A percentile compares a stretch with the other conserved stretches of the same genome.
Conservation (phyloP, 1,284 basidiomycete genomes). For the Lignosus rhinocerotis region DNA sequence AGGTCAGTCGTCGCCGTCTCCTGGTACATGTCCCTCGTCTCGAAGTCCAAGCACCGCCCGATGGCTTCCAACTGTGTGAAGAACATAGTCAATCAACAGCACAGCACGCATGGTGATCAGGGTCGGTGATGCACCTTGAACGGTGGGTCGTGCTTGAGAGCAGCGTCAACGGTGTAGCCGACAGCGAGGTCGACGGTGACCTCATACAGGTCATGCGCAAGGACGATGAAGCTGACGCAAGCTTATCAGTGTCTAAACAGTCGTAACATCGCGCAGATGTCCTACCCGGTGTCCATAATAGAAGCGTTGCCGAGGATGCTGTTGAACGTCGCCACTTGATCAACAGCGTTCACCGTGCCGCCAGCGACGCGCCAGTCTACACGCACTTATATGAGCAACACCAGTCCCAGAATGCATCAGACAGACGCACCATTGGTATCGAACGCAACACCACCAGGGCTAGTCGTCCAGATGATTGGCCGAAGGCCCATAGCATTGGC, state of each 20-base stretch:
- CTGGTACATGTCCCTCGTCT: slow-evolving; percentile 56
- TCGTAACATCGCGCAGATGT: not conserved
- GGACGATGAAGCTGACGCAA: slow-evolving; percentile 77
- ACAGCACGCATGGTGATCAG: not conserved
- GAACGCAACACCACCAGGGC: slow-evolving; percentile 56
- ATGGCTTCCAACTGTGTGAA: slow-evolving; percentile 58
- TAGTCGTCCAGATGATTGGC: slow-evolving; percentile 80
- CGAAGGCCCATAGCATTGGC: slow-evolving; percentile 78
- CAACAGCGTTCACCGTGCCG: slow-evolving; percentile 60
- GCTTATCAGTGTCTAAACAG: slow-evolving; percentile 3
- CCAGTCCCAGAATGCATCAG: not conserved
- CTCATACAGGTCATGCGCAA: slow-evolving; percentile 86
- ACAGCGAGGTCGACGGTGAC: slow-evolving; percentile 87
- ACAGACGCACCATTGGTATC: slow-evolving; percentile 71
- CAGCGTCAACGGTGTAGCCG: slow-evolving; percentile 81
- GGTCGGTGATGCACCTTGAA: slow-evolving; percentile 51
- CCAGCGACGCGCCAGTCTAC: slow-evolving; percentile 83
- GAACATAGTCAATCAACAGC: not conserved
- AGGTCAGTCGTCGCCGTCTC: slow-evolving; percentile 63
- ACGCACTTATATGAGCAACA: not conserved
- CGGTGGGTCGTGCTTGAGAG: slow-evolving; percentile 56
- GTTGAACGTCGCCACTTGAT: slow-evolving; percentile 60
- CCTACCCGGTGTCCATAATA: slow-evolving; percentile 53
- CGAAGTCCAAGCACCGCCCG: slow-evolving; percentile 59
- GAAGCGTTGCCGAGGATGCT: slow-evolving; percentile 64